Percentiles rank a stretch among this genome's conserved stretches.
These are phyloP conservation scores for Pythium myriotylum DNA, from an alignment of 352 stramenopile species.

Conservation along the genomic window DNA sequence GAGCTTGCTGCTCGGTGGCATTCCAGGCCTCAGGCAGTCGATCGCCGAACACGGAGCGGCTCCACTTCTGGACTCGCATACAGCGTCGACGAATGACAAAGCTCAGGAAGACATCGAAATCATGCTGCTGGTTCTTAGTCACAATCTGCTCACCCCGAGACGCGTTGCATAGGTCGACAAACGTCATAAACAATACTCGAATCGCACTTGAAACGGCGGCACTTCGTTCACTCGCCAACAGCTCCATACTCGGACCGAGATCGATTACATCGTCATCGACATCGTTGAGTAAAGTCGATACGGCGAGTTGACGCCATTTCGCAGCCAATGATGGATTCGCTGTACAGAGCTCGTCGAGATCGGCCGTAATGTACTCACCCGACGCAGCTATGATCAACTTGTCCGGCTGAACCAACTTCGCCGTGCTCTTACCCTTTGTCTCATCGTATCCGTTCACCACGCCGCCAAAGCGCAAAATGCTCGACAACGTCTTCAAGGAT, in stretches of 20 bases:
- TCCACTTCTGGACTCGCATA: slow-evolving; percentile 47
- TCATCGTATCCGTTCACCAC: no score
- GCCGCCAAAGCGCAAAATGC: slow-evolving; percentile 48
- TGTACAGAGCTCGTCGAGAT: slow-evolving; percentile 32
- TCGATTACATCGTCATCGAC: slow-evolving; percentile 55
- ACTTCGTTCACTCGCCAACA: no score
- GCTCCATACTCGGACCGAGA: slow-evolving; percentile 34
- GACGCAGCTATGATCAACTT: slow-evolving; percentile 38
- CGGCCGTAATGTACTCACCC: slow-evolving; percentile 33
- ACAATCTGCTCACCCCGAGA: slow-evolving; percentile 13
- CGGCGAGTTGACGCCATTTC: slow-evolving; percentile 37
- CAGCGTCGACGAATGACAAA: slow-evolving; percentile 66
- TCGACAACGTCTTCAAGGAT: slow-evolving; percentile 43
- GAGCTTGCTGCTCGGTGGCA: slow-evolving; percentile 47
- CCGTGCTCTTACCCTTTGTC: no score
- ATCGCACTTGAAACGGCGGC: no score
- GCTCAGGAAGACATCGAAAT: slow-evolving; percentile 62
- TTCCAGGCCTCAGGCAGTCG: slow-evolving; percentile 52
- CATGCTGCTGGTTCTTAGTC: slow-evolving; percentile 25
- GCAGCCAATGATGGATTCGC: slow-evolving; percentile 35
- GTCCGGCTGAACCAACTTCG: background rate
- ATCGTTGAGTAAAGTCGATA: slow-evolving; percentile 30
- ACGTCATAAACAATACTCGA: no score
- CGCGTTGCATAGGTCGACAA: no score
- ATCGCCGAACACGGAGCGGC: slow-evolving; percentile 38